Percentiles rank a stretch among this genome's conserved stretches.
phyloP scores from a whole-genome alignment of 306 rosid species.

The Gynostemma pentaphyllum region DNA sequence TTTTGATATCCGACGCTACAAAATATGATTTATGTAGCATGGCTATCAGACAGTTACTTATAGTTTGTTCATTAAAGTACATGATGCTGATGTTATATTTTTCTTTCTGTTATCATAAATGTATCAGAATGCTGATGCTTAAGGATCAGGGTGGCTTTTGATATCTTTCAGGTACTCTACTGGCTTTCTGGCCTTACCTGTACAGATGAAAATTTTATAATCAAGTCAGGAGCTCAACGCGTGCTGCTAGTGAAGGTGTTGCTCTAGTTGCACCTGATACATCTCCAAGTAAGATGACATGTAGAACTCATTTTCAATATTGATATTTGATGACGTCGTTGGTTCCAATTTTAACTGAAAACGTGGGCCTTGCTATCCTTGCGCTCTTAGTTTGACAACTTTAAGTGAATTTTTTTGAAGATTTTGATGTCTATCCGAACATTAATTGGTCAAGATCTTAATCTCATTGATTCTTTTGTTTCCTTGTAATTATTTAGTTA shows the following conservation, averaged over 20 bases:
- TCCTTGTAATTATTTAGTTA: not conserved
- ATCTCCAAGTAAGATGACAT: constrained; percentile 60
- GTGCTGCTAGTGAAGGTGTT: constrained; percentile 58
- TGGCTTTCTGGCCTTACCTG: constrained; percentile 91
- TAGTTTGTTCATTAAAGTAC: not conserved
- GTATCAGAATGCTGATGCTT: constrained; percentile 1
- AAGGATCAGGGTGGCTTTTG: not conserved
- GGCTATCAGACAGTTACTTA: not conserved
- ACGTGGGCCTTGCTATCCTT: not conserved
- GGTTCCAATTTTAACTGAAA: not conserved
- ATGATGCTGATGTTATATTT: not conserved
- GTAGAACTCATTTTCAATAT: not conserved
- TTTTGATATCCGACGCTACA: not conserved
- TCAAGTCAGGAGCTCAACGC: constrained; percentile 77
- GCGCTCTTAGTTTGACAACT: not conserved
- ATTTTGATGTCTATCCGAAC: not conserved
- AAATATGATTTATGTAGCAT: not conserved
- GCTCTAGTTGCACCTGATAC: constrained; percentile 80
- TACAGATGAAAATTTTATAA: constrained; percentile 72
- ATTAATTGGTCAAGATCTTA: not conserved
- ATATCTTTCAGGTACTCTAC: constrained; percentile 53
- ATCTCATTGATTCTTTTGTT: not conserved
- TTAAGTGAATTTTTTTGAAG: not conserved
- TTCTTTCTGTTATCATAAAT: not conserved
- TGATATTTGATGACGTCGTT: not conserved